Base-by-base conservation (phyloP, 345 rosid species). In the Barbarea vulgaris region DNA sequence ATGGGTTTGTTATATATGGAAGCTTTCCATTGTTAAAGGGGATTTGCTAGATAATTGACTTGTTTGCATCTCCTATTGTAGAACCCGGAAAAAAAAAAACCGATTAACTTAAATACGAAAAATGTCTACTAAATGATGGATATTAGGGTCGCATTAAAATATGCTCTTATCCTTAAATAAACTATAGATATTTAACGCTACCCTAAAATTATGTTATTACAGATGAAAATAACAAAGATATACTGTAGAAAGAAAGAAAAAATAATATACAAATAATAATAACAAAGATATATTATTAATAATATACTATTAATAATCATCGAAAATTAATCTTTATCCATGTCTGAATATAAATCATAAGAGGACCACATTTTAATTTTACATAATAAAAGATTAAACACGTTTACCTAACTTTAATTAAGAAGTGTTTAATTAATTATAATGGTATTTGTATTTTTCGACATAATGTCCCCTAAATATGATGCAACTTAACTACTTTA, bases 391-490 rank as follows among this genome's bases (percentile, higher is more conserved):
- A n/a, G 52, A 72, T 73, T 76, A 42, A 81, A 81, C 84, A 80
- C 83, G 86, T 85, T 80, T 68, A 84, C 89, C 87, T 83, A 85
- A 85, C 47, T 19, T 18, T 9, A 54, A 12, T 54, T 72, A 41
- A 67, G 48, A 44, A 53, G 15, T 34, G 17, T 52, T 46, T 55
- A 62, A 41, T 36, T 77, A 61, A 47, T 72, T 61, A 60, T 24
- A 31, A 25, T 77, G 87, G 87, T 81, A 59, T 41, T 59, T 84
- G 46, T 76, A 50, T 67, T 46, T 62, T 21, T 73, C 19, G 89
- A 88, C 93, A 85, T 62, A 64, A 70, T 90, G 93, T 88, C 76
- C 81, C 89, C 88, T 78, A 74, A 55, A 82, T 84, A 78, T 87
- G 75, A 83, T 82, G 79, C 90, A 86, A 34, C 21, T 67, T 13